Evolutionary conservation across 2,329 filamentous ascomycete species (phyloP).

Genomic region (Colletotrichum nymphaeae): DNA sequence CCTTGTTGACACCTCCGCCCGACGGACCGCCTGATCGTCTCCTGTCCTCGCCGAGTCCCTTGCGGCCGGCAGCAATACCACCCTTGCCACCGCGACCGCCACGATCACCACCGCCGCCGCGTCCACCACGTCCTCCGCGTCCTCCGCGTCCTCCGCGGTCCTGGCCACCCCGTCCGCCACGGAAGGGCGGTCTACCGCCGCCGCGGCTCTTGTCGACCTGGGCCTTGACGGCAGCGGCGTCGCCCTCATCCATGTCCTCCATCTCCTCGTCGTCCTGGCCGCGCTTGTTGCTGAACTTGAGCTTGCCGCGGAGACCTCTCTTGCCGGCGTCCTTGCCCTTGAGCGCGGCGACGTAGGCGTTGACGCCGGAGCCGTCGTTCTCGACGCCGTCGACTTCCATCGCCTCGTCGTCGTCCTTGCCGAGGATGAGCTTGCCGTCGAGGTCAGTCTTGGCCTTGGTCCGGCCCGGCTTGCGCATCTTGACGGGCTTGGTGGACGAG

Average conservation of each 20-base stretch:
- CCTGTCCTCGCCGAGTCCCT: conserved; percentile 64
- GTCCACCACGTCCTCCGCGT: conserved; percentile 44
- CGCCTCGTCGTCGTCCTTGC: conserved; percentile 66
- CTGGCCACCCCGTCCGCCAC: conserved; percentile 43
- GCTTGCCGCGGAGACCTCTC: conserved; percentile 73
- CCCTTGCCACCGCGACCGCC: conserved; percentile 58
- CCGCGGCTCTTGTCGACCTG: conserved; percentile 51
- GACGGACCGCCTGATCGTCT: conserved; percentile 47
- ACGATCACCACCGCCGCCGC: conserved; percentile 55
- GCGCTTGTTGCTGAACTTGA: conserved; percentile 78
- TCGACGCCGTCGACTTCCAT: conserved; percentile 73
- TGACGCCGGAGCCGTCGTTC: conserved; percentile 66
- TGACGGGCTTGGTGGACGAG: conserved; percentile 86
- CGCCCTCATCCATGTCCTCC: conserved; percentile 65
- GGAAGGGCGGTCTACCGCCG: conserved; percentile 43
- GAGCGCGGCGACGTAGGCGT: conserved; percentile 77
- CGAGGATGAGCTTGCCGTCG: conserved; percentile 85
- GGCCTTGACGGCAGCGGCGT: conserved; percentile 64
- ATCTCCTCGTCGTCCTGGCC: conserved; percentile 59
- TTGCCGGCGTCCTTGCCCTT: conserved; percentile 74
- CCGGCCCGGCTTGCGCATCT: conserved; percentile 68
- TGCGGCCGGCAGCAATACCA: conserved; percentile 57
- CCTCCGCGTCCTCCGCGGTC: conserved; percentile 45
- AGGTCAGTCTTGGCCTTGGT: conserved; percentile 77
- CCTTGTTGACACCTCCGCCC: conserved; percentile 32